Percentiles rank a stretch among this genome's conserved stretches.
These are phyloP conservation scores for Raphanus raphanistrum DNA, from an alignment of 345 rosid species.

Conservation along the genomic window DNA sequence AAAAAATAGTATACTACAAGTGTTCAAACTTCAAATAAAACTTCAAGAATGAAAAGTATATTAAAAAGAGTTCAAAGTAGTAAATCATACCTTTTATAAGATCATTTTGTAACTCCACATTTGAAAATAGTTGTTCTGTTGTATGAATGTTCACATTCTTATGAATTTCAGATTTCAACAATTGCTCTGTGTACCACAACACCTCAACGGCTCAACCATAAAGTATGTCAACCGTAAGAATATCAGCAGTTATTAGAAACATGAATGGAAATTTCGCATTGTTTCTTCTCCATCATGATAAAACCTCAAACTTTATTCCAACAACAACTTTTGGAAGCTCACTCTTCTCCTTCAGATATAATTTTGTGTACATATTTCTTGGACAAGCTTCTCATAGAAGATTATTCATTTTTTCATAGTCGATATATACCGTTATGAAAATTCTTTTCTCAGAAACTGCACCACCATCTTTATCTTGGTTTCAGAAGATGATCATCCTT, in stretches of 20 bases:
- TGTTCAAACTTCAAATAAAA: no score
- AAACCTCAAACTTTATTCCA: background rate
- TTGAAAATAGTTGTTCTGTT: background rate
- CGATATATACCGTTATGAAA: no score
- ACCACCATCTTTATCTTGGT: background rate
- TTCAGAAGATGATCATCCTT: background rate
- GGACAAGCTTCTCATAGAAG: background rate
- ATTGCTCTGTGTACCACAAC: background rate
- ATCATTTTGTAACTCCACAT: background rate
- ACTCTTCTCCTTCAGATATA: background rate
- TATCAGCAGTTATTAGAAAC: background rate
- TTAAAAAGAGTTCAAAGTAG: background rate
- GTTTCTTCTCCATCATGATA: background rate
- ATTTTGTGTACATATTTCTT: background rate
- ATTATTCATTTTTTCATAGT: background rate
- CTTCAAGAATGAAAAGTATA: no score
- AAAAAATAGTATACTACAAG: no score
- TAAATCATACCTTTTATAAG: background rate
- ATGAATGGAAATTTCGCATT: background rate
- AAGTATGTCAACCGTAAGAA: background rate
- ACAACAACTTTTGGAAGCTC: background rate
- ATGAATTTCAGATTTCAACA: background rate
- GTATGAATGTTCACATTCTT: background rate
- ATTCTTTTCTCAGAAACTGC: background rate
- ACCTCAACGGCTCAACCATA: background rate